Evolutionary conservation across 345 rosid genomes (phyloP).

Genomic region (Syzygium grande): DNA sequence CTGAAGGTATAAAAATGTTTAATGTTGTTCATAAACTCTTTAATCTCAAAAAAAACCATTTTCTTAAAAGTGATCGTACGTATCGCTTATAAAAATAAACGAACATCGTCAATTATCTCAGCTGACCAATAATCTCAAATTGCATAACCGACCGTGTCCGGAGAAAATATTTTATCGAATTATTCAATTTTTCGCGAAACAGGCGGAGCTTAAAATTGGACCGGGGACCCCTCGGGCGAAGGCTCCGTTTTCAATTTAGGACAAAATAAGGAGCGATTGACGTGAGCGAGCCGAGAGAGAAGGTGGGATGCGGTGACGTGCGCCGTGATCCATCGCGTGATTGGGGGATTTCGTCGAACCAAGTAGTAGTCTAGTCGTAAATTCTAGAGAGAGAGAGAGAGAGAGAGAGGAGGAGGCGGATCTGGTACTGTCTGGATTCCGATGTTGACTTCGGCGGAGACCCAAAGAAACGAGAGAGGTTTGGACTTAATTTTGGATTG

Average conservation of each 20-base stretch:
- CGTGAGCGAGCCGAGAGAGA: not conserved
- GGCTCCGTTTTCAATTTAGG: no score
- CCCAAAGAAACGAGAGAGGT: not conserved
- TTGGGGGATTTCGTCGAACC: not conserved
- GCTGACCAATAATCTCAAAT: no score
- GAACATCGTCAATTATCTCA: no score
- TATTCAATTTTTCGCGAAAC: not conserved
- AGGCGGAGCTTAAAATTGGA: not conserved
- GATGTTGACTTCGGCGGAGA: not conserved
- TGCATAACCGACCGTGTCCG: no score
- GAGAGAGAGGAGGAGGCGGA: not conserved
- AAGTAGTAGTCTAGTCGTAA: no score
- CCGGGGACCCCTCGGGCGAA: not conserved
- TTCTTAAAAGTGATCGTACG: not conserved
- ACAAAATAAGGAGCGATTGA: not conserved
- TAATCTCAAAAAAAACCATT: accelerated
- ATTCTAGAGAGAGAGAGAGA: not conserved
- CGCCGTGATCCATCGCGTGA: not conserved
- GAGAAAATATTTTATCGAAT: accelerated
- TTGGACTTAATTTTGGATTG: not conserved
- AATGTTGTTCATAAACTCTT: no score
- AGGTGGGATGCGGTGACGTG: not conserved
- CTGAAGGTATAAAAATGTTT: no score
- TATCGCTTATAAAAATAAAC: no score
- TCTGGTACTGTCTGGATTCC: not conserved